Conservation (phyloP, 441 rosid species). For the Gossypium schwendimanii region DNA sequence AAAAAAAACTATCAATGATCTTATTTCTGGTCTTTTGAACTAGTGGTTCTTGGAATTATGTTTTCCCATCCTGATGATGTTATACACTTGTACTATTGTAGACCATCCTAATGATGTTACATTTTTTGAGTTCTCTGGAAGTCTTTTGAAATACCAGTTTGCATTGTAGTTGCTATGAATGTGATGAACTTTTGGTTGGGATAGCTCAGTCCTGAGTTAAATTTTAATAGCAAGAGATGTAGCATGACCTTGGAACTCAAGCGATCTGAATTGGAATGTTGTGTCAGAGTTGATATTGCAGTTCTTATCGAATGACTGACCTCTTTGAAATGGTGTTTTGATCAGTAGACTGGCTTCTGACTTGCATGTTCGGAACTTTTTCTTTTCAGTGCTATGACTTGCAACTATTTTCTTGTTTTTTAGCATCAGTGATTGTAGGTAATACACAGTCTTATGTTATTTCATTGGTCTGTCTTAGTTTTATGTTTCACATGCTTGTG, state of each 20-base stretch:
- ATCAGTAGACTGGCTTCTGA: neutral
- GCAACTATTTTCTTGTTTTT: neutral
- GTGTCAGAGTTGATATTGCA: neutral
- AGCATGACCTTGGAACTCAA: neutral
- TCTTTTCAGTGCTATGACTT: neutral
- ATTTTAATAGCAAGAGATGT: neutral
- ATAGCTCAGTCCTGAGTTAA: neutral
- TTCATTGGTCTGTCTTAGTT: conserved; percentile 3
- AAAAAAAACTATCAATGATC: neutral
- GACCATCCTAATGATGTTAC: neutral
- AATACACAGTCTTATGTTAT: neutral
- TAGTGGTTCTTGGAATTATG: conserved; percentile 3
- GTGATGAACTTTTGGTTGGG: neutral
- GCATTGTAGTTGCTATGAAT: neutral
- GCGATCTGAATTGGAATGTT: neutral
- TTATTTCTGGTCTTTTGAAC: neutral
- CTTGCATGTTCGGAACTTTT: neutral
- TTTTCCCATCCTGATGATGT: neutral
- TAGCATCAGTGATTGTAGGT: neutral
- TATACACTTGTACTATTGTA: neutral
- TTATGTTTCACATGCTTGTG: conserved; percentile 32
- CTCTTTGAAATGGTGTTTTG: neutral
- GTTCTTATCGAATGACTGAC: neutral
- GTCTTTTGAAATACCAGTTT: neutral
- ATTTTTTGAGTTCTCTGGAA: neutral